phyloP scores from a whole-genome alignment of 306 rosid genomes.

The Pterocarpus santalinus region DNA sequence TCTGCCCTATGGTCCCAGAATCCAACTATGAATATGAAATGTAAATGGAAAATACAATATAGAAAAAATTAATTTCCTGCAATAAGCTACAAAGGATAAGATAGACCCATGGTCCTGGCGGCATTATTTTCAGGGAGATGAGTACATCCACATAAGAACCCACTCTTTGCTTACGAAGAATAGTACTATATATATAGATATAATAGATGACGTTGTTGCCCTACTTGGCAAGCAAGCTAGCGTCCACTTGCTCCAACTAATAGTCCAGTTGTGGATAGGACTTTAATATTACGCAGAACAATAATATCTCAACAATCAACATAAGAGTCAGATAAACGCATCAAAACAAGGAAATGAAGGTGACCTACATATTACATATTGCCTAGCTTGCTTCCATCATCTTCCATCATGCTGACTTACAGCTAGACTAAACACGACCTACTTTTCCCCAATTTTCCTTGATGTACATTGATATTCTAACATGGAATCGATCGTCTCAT shows the following conservation, averaged over 20 bases:
- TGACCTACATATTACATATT: neutral
- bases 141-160: constrained; percentile 16
- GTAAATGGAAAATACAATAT: too few relatives aligned
- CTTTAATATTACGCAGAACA: neutral
- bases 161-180: constrained; percentile 14
- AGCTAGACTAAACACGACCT: neutral
- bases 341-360: neutral
- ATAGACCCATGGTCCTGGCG: neutral
- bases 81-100: constrained; percentile 8
- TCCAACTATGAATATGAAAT: neutral
- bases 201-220: neutral
- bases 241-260: constrained; percentile 31
- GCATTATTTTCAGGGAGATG: neutral
- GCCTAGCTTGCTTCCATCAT: constrained; percentile 2
- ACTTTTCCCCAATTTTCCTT: too few relatives aligned
- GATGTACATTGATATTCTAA: too few relatives aligned
- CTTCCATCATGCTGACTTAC: neutral
- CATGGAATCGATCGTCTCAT: too few relatives aligned
- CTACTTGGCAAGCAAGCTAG: constrained; percentile 23
- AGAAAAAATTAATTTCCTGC: neutral
- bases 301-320: too few relatives aligned
- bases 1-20: constrained; percentile 41
- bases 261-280: constrained; percentile 3
- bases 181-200: too few relatives aligned
- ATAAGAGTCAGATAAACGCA: neutral